A percentile compares a stretch with the other conserved stretches of the same genome.
phyloP scores from a whole-genome alignment of 805 yeast genomes.

The Nakazawaea siamensis region DNA sequence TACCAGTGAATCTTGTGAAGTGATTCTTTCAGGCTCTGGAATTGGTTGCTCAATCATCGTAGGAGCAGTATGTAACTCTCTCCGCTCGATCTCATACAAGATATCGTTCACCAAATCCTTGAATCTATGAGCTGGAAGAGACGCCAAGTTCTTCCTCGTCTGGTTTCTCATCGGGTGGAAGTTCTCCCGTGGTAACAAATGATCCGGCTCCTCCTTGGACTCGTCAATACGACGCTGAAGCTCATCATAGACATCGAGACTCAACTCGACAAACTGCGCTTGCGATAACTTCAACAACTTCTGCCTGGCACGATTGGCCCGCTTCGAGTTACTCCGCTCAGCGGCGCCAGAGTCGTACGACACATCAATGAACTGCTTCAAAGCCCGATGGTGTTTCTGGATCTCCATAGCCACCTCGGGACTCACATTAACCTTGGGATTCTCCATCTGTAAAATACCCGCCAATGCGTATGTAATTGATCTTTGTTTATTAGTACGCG shows the following conservation, averaged over 20 bases:
- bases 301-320: constrained; percentile 79
- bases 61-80: constrained; percentile 40
- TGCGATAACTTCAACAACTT: constrained; percentile 73
- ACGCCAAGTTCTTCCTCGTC: constrained; percentile 86
- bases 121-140: constrained; percentile 74
- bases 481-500: no score
- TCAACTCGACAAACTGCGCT: constrained; percentile 79
- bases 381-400: constrained; percentile 33
- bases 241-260: constrained; percentile 94
- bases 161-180: constrained; percentile 94
- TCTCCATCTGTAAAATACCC: no score
- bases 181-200: constrained; percentile 56
- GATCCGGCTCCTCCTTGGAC: constrained; percentile 48
- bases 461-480: no score
- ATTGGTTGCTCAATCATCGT: neutral
- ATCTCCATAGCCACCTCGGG: constrained; percentile 12
- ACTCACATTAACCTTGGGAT: no score
- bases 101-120: constrained; percentile 89
- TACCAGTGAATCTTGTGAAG: neutral
- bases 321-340: constrained; percentile 32
- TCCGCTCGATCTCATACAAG: constrained; percentile 74
- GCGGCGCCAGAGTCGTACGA: constrained; percentile 37
- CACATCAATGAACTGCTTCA: constrained; percentile 41
- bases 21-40: constrained; percentile 22
- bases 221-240: constrained; percentile 67